Evolutionary conservation across 257 asterid species (phyloP), one percentile per base, ranked within the genome.

Genomic region (Primulina eburnea): DNA sequence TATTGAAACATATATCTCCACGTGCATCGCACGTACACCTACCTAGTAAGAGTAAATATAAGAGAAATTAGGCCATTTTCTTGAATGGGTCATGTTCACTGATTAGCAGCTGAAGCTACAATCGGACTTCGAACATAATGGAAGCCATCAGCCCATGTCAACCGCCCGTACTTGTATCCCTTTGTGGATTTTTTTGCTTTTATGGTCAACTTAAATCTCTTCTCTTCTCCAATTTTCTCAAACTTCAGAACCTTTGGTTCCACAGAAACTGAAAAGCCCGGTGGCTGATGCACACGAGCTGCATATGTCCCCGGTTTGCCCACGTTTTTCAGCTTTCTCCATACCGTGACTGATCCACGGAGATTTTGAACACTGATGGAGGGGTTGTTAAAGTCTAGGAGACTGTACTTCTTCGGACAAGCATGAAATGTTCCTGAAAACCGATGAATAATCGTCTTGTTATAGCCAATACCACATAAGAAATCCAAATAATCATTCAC

Each of bases 71-170:
- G 52, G 26, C 26, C 26, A 24, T 24, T 43, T 14, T 43, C 53
- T 11, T 43, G 53, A 3, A 11, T 47, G 14, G 55, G 18, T 14
- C 12, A 32, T 58, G 40, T 38, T 60, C 28, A 74, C 17, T 50
- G 35, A 7, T 68, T 4, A n/a, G n/a, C 30, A 52, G 72, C 65
- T 35, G 77, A 9, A 16, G 68, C 28, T 47, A 47, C 55, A 12
- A 89, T 78, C 0, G 89, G 87, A 73, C 87, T 82, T 69, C 87
- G 72, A 0, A 84, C 90, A 8, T 72, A 59, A 53, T 82, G 92
- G 1, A 0, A 52, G 5, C 81, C 76, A 68, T 84, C 94, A 0
- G 86, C 64, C 96, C 96, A 89, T 29, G 47, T 0, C 81, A 90
- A 38, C 37, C 80, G 73, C 3, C 97, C 97, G 3, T 70, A 81